These are phyloP conservation scores for Halenospora varia DNA, from an alignment of 495 filamentous ascomycete genomes.

Conservation along the genomic window DNA sequence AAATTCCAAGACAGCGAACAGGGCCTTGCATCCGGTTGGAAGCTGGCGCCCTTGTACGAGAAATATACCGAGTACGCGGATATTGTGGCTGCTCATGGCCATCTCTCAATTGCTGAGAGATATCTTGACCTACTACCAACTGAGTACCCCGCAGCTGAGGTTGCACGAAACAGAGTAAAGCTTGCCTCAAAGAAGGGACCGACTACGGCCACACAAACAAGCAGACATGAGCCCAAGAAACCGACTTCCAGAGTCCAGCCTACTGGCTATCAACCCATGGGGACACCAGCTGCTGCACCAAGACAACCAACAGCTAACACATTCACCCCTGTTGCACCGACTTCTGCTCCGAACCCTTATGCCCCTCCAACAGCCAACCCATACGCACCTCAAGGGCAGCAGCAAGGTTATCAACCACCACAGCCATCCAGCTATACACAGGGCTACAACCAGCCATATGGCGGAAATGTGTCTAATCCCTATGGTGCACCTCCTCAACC, in stretches of 20 bases:
- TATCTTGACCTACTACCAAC: constrained; percentile 86
- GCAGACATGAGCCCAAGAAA: constrained; percentile 17
- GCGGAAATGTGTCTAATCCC: constrained; percentile 3
- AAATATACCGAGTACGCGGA: constrained; percentile 98
- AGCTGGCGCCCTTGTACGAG: constrained; percentile 81
- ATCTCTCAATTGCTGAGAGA: constrained; percentile 79
- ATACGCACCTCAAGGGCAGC: constrained; percentile 28
- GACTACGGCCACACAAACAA: constrained; percentile 24
- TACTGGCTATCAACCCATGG: constrained; percentile 27
- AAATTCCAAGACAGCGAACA: constrained; percentile 83
- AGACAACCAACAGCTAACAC: constrained; percentile 24
- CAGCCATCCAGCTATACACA: constrained; percentile 15
- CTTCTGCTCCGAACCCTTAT: constrained; percentile 57
- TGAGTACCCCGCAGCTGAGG: constrained; percentile 83
- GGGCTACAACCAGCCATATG: not conserved
- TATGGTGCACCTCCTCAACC: constrained; percentile 30
- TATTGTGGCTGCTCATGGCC: constrained; percentile 85
- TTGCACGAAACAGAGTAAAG: constrained; percentile 81
- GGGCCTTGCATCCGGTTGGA: constrained; percentile 72
- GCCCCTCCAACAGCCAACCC: constrained; percentile 40
- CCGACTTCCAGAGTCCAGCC: constrained; percentile 34
- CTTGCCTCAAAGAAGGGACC: constrained; percentile 71
- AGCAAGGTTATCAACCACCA: constrained; percentile 21
- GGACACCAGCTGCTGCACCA: constrained; percentile 24
- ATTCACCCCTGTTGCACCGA: constrained; percentile 23